phyloP scores from a whole-genome alignment of 345 rosid genomes.

The Rhodamnia rubescens region DNA sequence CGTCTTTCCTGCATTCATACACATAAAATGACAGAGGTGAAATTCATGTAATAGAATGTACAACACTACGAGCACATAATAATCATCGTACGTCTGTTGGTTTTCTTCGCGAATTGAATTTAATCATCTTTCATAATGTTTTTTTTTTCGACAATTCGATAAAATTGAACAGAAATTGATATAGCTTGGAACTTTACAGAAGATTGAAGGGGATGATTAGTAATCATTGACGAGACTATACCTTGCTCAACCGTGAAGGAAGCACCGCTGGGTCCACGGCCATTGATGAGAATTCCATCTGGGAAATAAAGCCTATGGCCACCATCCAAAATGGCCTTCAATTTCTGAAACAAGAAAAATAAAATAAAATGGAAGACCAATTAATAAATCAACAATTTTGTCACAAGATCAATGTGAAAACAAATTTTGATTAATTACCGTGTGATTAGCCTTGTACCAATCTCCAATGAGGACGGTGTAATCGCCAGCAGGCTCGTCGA shows the following conservation, averaged over 20 bases:
- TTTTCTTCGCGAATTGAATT: not conserved
- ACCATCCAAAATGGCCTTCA: slow-evolving; percentile 41
- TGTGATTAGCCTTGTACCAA: slow-evolving; percentile 62
- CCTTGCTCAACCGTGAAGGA: slow-evolving; percentile 60
- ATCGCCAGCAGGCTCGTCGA: slow-evolving; percentile 69
- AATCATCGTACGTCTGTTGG: not conserved
- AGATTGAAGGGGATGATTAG: not conserved
- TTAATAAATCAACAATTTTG: not conserved
- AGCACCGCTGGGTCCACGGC: slow-evolving; percentile 43
- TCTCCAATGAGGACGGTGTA: slow-evolving; percentile 76
- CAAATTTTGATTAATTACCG: slow-evolving; percentile 19
- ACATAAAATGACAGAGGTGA: not conserved
- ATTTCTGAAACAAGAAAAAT: slow-evolving; percentile 14
- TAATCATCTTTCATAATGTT: not conserved
- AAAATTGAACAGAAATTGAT: not conserved
- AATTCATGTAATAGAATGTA: not conserved
- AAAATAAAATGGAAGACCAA: no score
- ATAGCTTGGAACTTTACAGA: not conserved
- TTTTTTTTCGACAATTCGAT: not conserved
- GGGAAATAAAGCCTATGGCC: slow-evolving; percentile 63
- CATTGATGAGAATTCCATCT: slow-evolving; percentile 67
- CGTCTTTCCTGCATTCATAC: slow-evolving; percentile 38
- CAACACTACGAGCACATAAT: not conserved
- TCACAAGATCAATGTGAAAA: not conserved
- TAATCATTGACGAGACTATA: not conserved